Evolutionary conservation across 768 basidiomycete species (phyloP), one percentile per base, ranked within the genome.

Genomic region (Agaricus sinodeliciosus): DNA sequence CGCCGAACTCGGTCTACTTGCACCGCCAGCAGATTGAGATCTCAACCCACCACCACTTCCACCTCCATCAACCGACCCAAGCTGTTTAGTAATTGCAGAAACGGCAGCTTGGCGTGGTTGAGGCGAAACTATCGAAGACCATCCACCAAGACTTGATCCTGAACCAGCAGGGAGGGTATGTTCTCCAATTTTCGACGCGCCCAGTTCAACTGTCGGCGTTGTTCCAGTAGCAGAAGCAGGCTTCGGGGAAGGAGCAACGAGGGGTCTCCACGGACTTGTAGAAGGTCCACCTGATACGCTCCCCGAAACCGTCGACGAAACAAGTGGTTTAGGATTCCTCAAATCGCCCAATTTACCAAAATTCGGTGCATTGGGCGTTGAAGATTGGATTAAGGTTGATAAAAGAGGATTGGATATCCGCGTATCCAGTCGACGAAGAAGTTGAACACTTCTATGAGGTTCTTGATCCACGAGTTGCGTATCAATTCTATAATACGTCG

Each of bases 381-480:
- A 9, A 15, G 69, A 63, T 3, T 59, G 60, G 16, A 67, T 58
- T 34, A 66, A 60, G 1, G 70, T 57, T 1, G 90, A 91, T 5
- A 97, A 75, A 3, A 85, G 69, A 1, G 90, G 89, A 1, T 60
- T 64, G 0, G 94, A 93, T 4, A 90, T 69, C 19, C 90, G 81
- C 0, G 92, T 86, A 64, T 96, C 94, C 43, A 94, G 68, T 12
- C 91, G 79, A 31, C 90, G 78, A 46, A 90, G 72, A 44, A 96
- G 79, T 63, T 91, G 87, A 1, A 95, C 87, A 58, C 90, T 83
- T 44, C 90, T 75, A 62, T 88, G 78, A 0, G 95, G 95, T 60
- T 96, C 95, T 60, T 88, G 87, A 64, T 97, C 95, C 16, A 99
- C 81, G 73, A 93, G 82, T 59, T 88, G 81, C 0, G 86, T 82